Conservation (phyloP, 2,329 filamentous ascomycete genomes). For the Aspergillus sp. region DNA sequence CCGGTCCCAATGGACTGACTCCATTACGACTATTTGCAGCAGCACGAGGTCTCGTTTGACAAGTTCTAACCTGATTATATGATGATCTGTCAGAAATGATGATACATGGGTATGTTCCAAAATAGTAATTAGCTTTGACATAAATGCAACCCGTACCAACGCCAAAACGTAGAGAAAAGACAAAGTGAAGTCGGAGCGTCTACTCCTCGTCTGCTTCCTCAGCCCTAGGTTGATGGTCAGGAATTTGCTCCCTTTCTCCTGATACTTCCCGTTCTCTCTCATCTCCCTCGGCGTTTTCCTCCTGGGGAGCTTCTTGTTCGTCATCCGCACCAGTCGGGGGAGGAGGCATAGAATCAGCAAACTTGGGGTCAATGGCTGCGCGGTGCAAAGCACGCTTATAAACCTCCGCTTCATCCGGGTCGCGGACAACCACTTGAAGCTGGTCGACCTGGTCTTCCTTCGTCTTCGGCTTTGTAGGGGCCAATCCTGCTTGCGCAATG, state of each 20-base stretch:
- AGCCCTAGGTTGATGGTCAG: constrained; percentile 4
- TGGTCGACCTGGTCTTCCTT: constrained; percentile 47
- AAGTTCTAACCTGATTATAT: too few species aligned
- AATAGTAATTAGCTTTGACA: neutral
- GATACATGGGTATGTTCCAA: neutral
- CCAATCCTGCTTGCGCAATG: constrained; percentile 36
- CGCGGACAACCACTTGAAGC: constrained; percentile 46
- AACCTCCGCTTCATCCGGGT: constrained; percentile 45
- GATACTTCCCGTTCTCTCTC: neutral
- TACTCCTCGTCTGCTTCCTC: constrained; percentile 16
- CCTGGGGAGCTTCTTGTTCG: constrained; percentile 6
- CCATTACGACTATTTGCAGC: neutral
- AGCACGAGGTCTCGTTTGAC: neutral
- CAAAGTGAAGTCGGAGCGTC: neutral
- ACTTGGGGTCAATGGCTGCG: constrained; percentile 41
- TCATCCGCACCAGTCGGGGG: constrained; percentile 17
- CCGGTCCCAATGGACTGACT: neutral
- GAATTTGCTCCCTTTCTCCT: constrained; percentile 6
- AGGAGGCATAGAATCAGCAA: constrained; percentile 30
- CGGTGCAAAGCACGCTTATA: constrained; percentile 41
- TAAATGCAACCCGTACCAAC: neutral
- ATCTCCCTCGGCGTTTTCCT: constrained; percentile 8
- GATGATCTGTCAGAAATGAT: too few species aligned
- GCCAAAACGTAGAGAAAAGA: neutral
- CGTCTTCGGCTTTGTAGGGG: constrained; percentile 29